A percentile compares a stretch with the other conserved stretches of the same genome.
phyloP scores from a whole-genome alignment of 768 basidiomycete genomes.

The Suillus spraguei region DNA sequence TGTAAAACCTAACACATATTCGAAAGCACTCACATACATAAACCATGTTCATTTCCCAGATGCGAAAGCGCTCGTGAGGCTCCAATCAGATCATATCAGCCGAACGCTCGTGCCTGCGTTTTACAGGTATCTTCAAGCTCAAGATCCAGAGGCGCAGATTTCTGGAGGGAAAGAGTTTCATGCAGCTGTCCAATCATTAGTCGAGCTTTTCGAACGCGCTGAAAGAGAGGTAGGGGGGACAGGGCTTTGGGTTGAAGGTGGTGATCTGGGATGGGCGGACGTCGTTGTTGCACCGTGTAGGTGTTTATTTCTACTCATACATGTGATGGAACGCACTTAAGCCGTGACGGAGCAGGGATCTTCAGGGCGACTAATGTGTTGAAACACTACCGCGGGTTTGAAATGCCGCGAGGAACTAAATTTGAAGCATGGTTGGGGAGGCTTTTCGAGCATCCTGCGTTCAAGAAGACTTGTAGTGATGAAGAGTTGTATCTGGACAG shows the following conservation, averaged over 20 bases:
- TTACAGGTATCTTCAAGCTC: constrained; percentile 75
- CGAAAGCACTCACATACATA: constrained; percentile 1
- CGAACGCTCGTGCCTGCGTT: constrained; percentile 69
- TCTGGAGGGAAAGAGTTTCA: constrained; percentile 55
- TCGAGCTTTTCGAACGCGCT: constrained; percentile 57
- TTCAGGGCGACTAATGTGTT: constrained; percentile 66
- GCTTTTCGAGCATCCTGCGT: constrained; percentile 60
- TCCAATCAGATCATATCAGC: constrained; percentile 70
- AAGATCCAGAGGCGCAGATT: constrained; percentile 55
- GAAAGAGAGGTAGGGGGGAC: constrained; percentile 50
- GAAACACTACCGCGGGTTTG: constrained; percentile 68
- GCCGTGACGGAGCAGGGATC: constrained; percentile 52
- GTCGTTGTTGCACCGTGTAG: constrained; percentile 73
- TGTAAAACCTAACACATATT: constrained; percentile 19
- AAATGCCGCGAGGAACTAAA: constrained; percentile 48
- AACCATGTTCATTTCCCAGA: constrained; percentile 40
- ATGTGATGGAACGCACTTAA: constrained; percentile 7
- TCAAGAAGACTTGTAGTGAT: constrained; percentile 69
- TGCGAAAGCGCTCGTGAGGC: constrained; percentile 64
- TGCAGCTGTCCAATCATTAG: constrained; percentile 51
- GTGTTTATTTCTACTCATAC: constrained; percentile 22
- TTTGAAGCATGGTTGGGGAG: constrained; percentile 56
- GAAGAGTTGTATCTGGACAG: constrained; percentile 69
- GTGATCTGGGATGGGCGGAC: constrained; percentile 62
- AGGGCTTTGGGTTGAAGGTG: constrained; percentile 63